phyloP scores from a whole-genome alignment of 139 green algal species.

The Ostreobium quekettii region DNA sequence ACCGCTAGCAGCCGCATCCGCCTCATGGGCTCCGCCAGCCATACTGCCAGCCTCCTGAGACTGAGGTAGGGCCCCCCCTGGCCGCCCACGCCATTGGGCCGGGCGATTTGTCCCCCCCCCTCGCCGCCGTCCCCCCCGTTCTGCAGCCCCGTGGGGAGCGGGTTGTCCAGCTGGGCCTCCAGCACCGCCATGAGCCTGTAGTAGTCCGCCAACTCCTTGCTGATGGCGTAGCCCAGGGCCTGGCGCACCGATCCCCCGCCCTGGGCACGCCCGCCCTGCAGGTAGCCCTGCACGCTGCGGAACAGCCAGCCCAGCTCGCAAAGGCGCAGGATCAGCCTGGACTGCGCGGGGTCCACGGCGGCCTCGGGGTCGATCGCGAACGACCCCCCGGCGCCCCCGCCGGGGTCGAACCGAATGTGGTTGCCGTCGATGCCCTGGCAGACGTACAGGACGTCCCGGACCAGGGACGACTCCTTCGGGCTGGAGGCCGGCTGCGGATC shows the following conservation, averaged over 20 bases:
- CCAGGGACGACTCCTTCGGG: slow-evolving; percentile 71
- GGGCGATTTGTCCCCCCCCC: not conserved
- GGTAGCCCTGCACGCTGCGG: slow-evolving; percentile 26
- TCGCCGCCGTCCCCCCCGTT: not conserved
- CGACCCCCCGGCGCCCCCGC: no score
- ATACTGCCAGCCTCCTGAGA: slow-evolving; percentile 71
- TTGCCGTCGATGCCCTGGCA: slow-evolving; percentile 67
- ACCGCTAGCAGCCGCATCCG: slow-evolving; percentile 73
- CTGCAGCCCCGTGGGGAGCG: not conserved
- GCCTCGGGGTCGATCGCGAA: slow-evolving; percentile 18
- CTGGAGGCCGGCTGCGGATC: no score
- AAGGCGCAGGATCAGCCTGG: slow-evolving; percentile 33
- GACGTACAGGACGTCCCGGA: slow-evolving; percentile 69
- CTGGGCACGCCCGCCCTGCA: not conserved
- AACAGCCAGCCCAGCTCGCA: slow-evolving; percentile 69
- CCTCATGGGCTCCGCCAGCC: slow-evolving; percentile 67
- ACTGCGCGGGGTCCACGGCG: slow-evolving; percentile 17
- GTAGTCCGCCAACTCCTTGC: slow-evolving; percentile 63
- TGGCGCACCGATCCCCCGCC: slow-evolving; percentile 45
- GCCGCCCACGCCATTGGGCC: no score
- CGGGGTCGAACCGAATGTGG: slow-evolving; percentile 34
- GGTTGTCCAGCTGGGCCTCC: no score
- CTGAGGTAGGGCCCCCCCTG: slow-evolving; percentile 55
- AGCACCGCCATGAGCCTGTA: slow-evolving; percentile 83
- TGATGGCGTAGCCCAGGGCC: slow-evolving; percentile 49